Percentiles rank a stretch among this genome's conserved stretches.
These are phyloP conservation scores for Alternaria dauci DNA, from an alignment of 2,329 filamentous ascomycete genomes.

Conservation along the genomic window DNA sequence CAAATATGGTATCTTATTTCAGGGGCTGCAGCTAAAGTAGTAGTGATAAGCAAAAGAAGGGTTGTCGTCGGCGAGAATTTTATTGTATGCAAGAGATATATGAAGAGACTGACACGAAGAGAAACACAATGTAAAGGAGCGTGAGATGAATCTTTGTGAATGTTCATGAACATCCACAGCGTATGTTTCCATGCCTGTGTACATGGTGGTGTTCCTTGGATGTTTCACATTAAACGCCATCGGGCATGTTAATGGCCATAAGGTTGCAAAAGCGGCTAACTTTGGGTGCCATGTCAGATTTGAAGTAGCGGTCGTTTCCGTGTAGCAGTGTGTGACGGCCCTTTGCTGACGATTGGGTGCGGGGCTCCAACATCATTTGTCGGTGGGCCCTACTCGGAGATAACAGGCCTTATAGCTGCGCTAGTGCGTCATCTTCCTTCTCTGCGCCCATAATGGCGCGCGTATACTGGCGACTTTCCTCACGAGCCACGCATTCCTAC, in stretches of 20 bases:
- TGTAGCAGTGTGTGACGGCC: background rate
- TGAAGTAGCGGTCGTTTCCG: conserved; percentile 1
- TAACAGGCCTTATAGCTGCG: background rate
- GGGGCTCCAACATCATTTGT: background rate
- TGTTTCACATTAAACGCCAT: background rate
- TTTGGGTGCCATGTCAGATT: background rate
- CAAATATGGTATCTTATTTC: background rate
- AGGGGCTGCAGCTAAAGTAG: background rate
- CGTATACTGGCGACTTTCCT: background rate
- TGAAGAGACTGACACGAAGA: background rate
- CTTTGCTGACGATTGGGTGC: background rate
- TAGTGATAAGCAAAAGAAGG: background rate
- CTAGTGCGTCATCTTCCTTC: conserved; percentile 13
- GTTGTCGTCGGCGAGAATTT: background rate
- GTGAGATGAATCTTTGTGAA: background rate
- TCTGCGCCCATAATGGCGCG: background rate
- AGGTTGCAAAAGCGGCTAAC: background rate
- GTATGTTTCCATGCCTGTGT: background rate
- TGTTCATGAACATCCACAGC: background rate
- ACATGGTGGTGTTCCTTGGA: background rate
- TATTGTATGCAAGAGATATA: background rate
- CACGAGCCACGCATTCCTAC: background rate
- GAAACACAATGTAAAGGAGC: background rate
- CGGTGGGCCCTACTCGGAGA: conserved; percentile 6
- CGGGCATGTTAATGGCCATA: background rate